phyloP scores from a whole-genome alignment of 306 rosid species.

The Pueraria montana region DNA sequence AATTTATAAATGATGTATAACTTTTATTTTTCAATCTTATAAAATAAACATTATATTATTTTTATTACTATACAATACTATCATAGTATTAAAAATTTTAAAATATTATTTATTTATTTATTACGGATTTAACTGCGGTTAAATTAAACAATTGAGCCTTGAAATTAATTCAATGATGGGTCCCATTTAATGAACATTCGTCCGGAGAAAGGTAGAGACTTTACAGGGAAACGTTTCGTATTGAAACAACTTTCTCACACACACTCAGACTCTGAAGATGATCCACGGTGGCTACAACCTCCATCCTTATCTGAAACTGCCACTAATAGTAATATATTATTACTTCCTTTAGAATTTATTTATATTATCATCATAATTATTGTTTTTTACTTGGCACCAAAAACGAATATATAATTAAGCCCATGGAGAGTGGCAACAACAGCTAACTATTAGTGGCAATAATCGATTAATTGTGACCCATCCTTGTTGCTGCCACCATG shows the following conservation, averaged over 20 bases:
- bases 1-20: too few relatives aligned
- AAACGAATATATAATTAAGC: neutral
- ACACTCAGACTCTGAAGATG: neutral
- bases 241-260: neutral
- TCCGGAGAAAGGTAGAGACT: neutral
- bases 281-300: constrained; percentile 5
- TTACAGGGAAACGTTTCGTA: neutral
- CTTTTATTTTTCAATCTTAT: too few relatives aligned
- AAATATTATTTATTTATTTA: too few relatives aligned
- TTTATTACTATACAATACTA: too few relatives aligned
- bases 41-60: too few relatives aligned
- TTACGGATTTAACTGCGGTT: too few relatives aligned
- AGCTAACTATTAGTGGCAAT: neutral
- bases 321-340: neutral
- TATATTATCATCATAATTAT: neutral
- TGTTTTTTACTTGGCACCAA: neutral
- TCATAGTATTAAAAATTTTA: too few relatives aligned
- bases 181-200: too few relatives aligned
- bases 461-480: neutral
- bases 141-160: too few relatives aligned
- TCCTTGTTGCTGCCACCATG: constrained; percentile 52
- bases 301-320: constrained; percentile 28
- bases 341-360: neutral
- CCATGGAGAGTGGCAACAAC: neutral
- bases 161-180: too few relatives aligned